Evolutionary conservation across 78 protist genomes (phyloP).

Genomic region (slime mould (Dictyostelium discoideum)): dicty_2.7 NC_007091.3:4319001-4319500

Average conservation of each 20-base stretch:
- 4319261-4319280: background rate
- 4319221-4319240: too few species aligned
- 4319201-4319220: too few species aligned
- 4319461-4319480: background rate
- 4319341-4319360: background rate
- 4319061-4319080: slow-evolving; percentile 28
- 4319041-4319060: slow-evolving; percentile 60
- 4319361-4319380: background rate
- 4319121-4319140: background rate
- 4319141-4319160: background rate
- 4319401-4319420: background rate
- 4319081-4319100: slow-evolving; percentile 52
- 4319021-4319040: slow-evolving; percentile 81
- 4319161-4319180: too few species aligned
- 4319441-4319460: background rate
- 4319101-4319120: background rate
- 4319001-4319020: slow-evolving; percentile 42
- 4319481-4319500: background rate
- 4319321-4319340: background rate
- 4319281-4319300: background rate
- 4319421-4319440: background rate
- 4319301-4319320: background rate
- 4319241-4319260: too few species aligned
- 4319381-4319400: background rate
- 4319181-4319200: too few species aligned